Conservation (phyloP, 2,329 filamentous ascomycete species). For the Colletotrichum agaves region DNA sequence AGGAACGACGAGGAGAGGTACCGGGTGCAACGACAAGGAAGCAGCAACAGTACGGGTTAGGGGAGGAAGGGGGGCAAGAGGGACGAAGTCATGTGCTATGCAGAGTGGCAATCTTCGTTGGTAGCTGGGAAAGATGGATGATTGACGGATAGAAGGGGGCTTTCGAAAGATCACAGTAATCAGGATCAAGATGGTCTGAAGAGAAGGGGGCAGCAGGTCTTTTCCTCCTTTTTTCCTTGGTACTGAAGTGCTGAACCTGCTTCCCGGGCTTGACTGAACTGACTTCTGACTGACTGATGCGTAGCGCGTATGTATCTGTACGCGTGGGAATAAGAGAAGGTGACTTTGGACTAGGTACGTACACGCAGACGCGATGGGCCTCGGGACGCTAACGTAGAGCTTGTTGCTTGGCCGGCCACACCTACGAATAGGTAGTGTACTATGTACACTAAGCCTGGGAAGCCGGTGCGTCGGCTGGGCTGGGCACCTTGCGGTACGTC, state of each 20-base stretch:
- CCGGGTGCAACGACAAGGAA: slow-evolving; percentile 17
- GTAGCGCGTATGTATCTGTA: neutral
- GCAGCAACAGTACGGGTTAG: neutral
- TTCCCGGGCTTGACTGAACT: slow-evolving; percentile 1
- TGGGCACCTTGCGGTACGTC: slow-evolving; percentile 21
- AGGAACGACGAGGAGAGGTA: slow-evolving; percentile 5
- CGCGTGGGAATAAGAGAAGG: neutral
- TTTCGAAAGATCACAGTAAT: slow-evolving; percentile 18
- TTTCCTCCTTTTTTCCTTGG: slow-evolving; percentile 19
- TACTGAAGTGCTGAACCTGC: neutral
- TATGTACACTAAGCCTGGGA: too few species aligned
- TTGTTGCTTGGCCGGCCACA: slow-evolving; percentile 28
- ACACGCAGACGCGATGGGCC: neutral
- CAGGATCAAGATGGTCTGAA: neutral
- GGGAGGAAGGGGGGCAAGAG: slow-evolving; percentile 24
- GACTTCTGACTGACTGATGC: neutral
- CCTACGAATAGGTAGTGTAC: neutral
- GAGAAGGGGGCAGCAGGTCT: slow-evolving; percentile 15
- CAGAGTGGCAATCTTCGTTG: slow-evolving; percentile 27
- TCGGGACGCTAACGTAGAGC: slow-evolving; percentile 4
- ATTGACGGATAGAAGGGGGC: slow-evolving; percentile 23
- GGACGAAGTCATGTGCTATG: slow-evolving; percentile 30
- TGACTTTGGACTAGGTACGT: neutral
- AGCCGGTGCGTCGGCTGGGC: slow-evolving; percentile 7
- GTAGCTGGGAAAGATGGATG: slow-evolving; percentile 11